phyloP scores from a whole-genome alignment of 345 rosid species.

The Arabis alpina region DNA sequence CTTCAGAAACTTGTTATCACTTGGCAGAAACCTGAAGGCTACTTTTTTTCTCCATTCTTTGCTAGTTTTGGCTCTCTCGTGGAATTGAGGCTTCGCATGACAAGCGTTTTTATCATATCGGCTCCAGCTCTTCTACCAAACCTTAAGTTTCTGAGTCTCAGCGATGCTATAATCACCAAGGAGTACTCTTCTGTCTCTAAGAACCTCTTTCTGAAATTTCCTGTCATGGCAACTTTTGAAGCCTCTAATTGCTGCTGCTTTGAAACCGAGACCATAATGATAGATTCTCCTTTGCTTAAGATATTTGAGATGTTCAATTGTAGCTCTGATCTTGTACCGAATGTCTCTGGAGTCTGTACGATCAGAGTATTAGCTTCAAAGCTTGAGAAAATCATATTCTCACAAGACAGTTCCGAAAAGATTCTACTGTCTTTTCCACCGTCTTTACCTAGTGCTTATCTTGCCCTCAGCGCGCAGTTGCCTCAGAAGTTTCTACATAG shows the following conservation, averaged over 20 bases:
- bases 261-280: constrained; percentile 8
- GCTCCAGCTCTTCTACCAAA: constrained; percentile 18
- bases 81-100: constrained; percentile 22
- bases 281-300: constrained; percentile 30
- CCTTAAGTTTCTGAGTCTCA: constrained; percentile 23
- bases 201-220: constrained; percentile 20
- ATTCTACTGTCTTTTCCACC: constrained; percentile 18
- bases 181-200: constrained; percentile 27
- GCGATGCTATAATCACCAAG: constrained; percentile 30
- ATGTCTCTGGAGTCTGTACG: background rate
- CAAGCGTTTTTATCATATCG: constrained; percentile 23
- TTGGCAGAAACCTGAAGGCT: constrained; percentile 10
- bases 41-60: constrained; percentile 16
- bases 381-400: constrained; percentile 29
- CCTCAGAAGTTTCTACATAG: constrained; percentile 25
- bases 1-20: constrained; percentile 28
- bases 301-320: constrained; percentile 28
- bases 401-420: background rate
- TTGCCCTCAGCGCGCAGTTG: constrained; percentile 14
- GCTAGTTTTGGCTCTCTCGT: constrained; percentile 20
- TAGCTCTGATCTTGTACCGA: constrained; percentile 18
- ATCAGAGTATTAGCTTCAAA: constrained; percentile 26
- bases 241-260: constrained; percentile 19
- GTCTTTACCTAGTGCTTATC: constrained; percentile 31
- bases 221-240: constrained; percentile 29